Evolutionary conservation across 192 early-diverging fungal species (phyloP), one percentile per base, ranked within the genome.

Genomic region (Chytriomyces hyalinus): DNA sequence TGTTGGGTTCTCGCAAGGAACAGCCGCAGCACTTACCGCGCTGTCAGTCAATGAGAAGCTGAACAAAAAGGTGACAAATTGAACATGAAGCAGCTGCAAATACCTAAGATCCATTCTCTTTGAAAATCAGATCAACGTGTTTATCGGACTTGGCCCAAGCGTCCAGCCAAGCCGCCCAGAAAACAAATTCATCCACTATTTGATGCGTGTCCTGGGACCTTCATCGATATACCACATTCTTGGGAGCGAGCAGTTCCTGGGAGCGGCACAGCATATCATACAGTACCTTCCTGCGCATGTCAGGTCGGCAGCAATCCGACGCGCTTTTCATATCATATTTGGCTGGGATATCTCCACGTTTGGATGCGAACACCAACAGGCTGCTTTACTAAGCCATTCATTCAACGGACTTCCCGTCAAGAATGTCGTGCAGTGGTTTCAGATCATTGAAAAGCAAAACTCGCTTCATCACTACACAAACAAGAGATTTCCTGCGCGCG

Each of bases 1-100:
- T 82, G 93, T 98, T 73, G 97, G 97, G n/a, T 98, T 97, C 75
- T 96, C 94, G 49, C 97, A 98, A 84, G 97, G 96, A 61, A 94
- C 93, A 0, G 91, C 94, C 6, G 94, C 95, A 79, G 93, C 92
- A 20, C 96, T 97, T 78, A 92, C 95, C 49, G 90, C 92, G 1
- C 86, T 98, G 8, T 93, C 94, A 28, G 86, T 94, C 57, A 94
- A 92, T 78, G 86, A 88, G 13, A 49, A 75, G 11, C 85, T 98
- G 45, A 97, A 97, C 84, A 82, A 91, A 62, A 92, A 94, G 69
- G 69, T 71, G 24, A 22, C 26, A 11, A 26, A 26, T 10, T 71
- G 13, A 26, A 0, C 57, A 46, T n/a, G 36, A 13, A 64, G 9
- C 3, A 10, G 22, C 48, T 20, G 5, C 69, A 22, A 26, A 20